Percentiles rank a stretch among this genome's conserved stretches.
phyloP scores from a whole-genome alignment of 768 basidiomycete genomes.

The Lanmaoa pseudosensibilis region DNA sequence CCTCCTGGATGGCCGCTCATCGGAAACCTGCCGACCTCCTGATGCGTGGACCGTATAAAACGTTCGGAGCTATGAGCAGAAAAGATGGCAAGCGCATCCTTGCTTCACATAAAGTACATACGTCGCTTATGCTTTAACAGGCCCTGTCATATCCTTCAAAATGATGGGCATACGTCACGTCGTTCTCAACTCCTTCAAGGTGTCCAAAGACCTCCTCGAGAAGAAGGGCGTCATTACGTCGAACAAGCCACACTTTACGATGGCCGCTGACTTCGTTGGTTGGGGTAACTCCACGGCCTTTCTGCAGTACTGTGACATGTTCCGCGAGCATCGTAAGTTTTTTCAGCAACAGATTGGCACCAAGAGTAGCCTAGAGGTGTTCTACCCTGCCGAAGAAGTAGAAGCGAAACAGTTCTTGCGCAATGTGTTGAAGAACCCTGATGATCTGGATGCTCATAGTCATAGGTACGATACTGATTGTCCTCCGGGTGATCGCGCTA shows the following conservation, averaged over 20 bases:
- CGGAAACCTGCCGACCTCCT: slow-evolving; percentile 60
- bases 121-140: slow-evolving; percentile 16
- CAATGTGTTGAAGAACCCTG: slow-evolving; percentile 1
- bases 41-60: slow-evolving; percentile 47
- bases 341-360: slow-evolving; percentile 9
- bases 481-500: too few species aligned
- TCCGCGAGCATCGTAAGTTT: slow-evolving; percentile 8
- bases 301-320: slow-evolving; percentile 7
- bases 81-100: slow-evolving; percentile 42
- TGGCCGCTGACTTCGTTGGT: slow-evolving; percentile 24
- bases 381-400: slow-evolving; percentile 2
- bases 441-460: slow-evolving; percentile 4
- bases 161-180: slow-evolving; percentile 47
- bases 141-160: slow-evolving; percentile 3
- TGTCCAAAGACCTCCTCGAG: slow-evolving; percentile 13
- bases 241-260: slow-evolving; percentile 8
- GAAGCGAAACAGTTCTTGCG: slow-evolving; percentile 5
- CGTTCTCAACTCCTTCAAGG: slow-evolving; percentile 47
- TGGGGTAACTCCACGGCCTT: slow-evolving; percentile 1
- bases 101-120: not conserved
- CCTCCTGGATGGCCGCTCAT: slow-evolving; percentile 38
- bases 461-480: not conserved
- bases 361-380: slow-evolving; percentile 3
- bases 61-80: slow-evolving; percentile 40
- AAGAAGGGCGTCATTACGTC: slow-evolving; percentile 10